Evolutionary conservation across 2,329 filamentous ascomycete species (phyloP), one percentile per base, ranked within the genome.

Genomic region (Pseudogymnoascus sp.): DNA sequence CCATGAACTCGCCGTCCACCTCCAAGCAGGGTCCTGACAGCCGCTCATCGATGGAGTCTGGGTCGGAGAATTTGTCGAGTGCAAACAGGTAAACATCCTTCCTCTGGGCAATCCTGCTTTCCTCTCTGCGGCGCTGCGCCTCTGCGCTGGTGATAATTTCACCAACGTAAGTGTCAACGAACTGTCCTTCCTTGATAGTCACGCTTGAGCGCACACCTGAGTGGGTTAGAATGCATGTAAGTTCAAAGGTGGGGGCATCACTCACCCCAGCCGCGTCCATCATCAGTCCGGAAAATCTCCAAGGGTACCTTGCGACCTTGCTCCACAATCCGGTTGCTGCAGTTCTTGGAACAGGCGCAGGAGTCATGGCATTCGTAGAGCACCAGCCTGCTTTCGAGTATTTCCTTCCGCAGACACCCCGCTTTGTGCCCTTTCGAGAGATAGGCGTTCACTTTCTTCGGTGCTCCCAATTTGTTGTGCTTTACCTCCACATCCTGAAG

Each of bases 351-450:
- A 67, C 90, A 95, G 2, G 74, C 76, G 73, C 90, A 95, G 7
- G 80, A 82, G 1, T 80, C 76, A 67, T 94, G 90, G 70, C 90
- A 95, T 69, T 95, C 90, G 73, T 92, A 93, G 62, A 95, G 88
- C 0, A 87, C 83, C 35, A 80, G 72, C 39, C 81, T 78, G 26
- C 81, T 84, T 24, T 78, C 67, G 10, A 86, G 75, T 44, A 82
- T 75, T 44, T 77, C 76, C 26, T 77, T 76, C 15, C 82, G 76
- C 47, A 88, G 72, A 15, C 81, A 75, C 0, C 81, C 83, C 1
- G 77, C 77, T 62, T 79, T 80, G 9, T 68, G 66, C 0, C 84
- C 84, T 24, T 76, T 76, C 4, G 77, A 75, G 68, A 85, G 81
- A 70, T 93, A 93, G 0, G 76, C 79, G 8, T 85, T 68, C 1